A percentile compares a stretch with the other conserved stretches of the same genome.
Conservation (phyloP, 148 eudicot genomes). For the Vaccinium vitisidaea region DNA sequence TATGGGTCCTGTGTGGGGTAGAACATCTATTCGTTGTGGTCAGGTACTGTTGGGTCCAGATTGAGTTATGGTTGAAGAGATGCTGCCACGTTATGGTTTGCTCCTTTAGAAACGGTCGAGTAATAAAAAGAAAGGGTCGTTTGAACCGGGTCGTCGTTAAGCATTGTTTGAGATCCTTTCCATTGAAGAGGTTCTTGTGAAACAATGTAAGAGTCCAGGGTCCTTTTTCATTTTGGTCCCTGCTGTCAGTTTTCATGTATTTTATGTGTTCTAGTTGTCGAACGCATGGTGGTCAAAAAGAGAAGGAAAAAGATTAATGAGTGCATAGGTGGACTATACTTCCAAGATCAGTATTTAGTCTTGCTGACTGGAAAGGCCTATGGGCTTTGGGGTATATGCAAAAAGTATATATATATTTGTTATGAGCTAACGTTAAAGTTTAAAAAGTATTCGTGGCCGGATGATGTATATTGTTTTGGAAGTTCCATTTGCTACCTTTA, state of each 20-base stretch:
- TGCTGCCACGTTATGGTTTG: background rate
- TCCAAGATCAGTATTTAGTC: background rate
- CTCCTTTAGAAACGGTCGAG: background rate
- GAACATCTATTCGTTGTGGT: background rate
- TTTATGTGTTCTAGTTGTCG: background rate
- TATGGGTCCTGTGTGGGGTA: background rate
- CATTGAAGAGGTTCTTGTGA: background rate
- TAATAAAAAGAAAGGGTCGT: background rate
- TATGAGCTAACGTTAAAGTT: background rate
- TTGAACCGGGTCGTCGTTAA: background rate
- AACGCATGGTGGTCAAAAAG: background rate
- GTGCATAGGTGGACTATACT: background rate
- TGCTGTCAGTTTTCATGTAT: background rate
- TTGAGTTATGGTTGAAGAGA: conserved; percentile 13
- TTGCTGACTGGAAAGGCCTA: conserved; percentile 14
- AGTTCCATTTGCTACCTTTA: background rate
- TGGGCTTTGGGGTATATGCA: background rate
- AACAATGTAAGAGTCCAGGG: conserved; percentile 9
- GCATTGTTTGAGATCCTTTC: conserved; percentile 14
- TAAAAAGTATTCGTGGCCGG: background rate
- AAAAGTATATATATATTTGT: background rate
- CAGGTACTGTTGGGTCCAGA: conserved; percentile 6
- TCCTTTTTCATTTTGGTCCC: conserved; percentile 2
- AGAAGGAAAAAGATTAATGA: background rate
- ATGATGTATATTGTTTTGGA: background rate